Evolutionary conservation across 139 green algal species (phyloP), one percentile per base, ranked within the genome.

Genomic region (Coelastrella sp.): DNA sequence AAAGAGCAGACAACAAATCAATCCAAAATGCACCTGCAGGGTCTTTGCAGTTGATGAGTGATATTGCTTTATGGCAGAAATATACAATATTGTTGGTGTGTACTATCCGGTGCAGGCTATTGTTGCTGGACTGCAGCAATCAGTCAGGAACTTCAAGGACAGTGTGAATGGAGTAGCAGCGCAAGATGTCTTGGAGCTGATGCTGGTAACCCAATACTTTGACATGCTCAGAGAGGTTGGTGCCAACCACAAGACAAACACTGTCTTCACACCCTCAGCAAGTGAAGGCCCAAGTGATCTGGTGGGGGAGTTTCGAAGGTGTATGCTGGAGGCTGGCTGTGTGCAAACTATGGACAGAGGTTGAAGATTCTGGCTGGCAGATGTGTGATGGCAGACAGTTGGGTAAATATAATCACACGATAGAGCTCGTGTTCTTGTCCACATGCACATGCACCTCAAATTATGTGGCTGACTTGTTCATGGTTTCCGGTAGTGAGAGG

Each of bases 121-220:
- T 82, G 93, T 99, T 25, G 87, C 91, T 25, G 97, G 97, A 30
- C 92, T 99, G 77, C 90, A 94, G 2, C 96, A 99, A 85, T 93
- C 77, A 19, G 96, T 99, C 8, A 68, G 92, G 21, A 87, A 92
- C 15, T 99, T 99, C 84, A 41, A 79, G 7, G 79, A 62, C 32
- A 88, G 90, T 25, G 88, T 95, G 21, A 73, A 37, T 0, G 62
- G 62, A 8, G 78, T 67, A 59, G 69, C 40, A 45, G 34, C 82
- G 6, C 51, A 50, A 43, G 94, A 96, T 35, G 95, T 98, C 0
- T 91, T 98, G 76, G 91, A 96, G 80, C 89, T 98, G 81, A 96
- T 98, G 94, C 83, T 98, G 79, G 74, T 95, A 27, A 94, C 85
- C 21, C 95, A 98, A 84, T 99, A 99, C 91, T 98, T 98, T 82